A percentile compares a stretch with the other conserved stretches of the same genome.
Evolutionary conservation across 1,284 basidiomycete genomes (phyloP).

Genomic region (Sanghuangporus baumii): DNA sequence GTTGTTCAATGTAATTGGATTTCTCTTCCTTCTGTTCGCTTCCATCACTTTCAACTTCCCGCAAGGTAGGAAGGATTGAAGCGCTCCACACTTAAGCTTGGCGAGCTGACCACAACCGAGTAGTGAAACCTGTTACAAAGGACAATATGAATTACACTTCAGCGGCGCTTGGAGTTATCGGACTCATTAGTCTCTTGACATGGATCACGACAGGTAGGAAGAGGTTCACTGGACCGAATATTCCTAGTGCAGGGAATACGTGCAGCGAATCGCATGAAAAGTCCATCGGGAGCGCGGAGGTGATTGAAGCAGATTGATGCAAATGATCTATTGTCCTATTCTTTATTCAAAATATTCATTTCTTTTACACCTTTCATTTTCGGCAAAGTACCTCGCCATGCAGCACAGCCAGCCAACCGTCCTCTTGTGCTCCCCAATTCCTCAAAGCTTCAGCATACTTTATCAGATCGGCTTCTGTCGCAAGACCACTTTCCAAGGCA

Average conservation of each 20-base stretch:
- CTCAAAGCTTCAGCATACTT: conserved; percentile 25
- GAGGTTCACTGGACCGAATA: conserved; percentile 12
- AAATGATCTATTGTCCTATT: neutral
- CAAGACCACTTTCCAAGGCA: conserved; percentile 27
- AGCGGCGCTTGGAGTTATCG: conserved; percentile 16
- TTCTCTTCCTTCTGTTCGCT: conserved; percentile 18
- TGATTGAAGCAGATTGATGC: neutral
- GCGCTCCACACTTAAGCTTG: neutral
- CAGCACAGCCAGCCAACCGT: conserved; percentile 31
- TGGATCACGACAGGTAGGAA: conserved; percentile 14
- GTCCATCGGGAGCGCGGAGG: neutral
- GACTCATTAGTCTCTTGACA: conserved; percentile 11
- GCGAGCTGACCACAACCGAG: neutral
- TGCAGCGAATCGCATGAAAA: neutral
- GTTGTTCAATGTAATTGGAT: conserved; percentile 9
- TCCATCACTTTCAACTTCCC: conserved; percentile 19
- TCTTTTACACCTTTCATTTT: conserved; percentile 20
- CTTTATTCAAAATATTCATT: neutral
- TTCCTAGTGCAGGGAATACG: neutral
- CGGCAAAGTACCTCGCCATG: conserved; percentile 31
- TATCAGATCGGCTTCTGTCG: conserved; percentile 25
- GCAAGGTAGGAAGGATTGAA: conserved; percentile 1
- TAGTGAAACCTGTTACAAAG: conserved; percentile 14
- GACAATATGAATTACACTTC: conserved; percentile 19
- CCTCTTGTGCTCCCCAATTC: conserved; percentile 29